phyloP scores from a whole-genome alignment of 1,284 basidiomycete genomes.

The Pulveroboletus sp. region DNA sequence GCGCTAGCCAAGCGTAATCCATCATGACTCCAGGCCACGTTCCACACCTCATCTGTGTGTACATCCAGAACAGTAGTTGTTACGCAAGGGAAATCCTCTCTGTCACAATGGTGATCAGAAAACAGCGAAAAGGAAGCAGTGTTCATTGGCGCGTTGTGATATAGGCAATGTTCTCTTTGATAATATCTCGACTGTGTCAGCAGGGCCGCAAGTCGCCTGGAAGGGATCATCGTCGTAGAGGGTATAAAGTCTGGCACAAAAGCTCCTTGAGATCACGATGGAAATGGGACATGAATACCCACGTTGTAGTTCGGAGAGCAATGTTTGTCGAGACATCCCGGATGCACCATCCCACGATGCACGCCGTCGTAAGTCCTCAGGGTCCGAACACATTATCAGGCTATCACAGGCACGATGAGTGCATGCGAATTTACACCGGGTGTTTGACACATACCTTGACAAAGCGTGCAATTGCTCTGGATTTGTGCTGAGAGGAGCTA shows the following conservation, averaged over 20 bases:
- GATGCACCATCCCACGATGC: constrained; percentile 89
- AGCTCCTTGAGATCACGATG: not conserved
- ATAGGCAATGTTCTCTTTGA: constrained; percentile 77
- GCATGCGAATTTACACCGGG: not conserved
- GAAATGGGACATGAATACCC: constrained; percentile 26
- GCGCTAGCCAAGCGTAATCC: constrained; percentile 84
- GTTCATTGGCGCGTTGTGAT: constrained; percentile 68
- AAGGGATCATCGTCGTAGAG: constrained; percentile 89
- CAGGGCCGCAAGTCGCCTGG: constrained; percentile 80
- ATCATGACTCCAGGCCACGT: constrained; percentile 90
- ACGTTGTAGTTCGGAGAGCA: constrained; percentile 86
- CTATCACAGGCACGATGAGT: constrained; percentile 39
- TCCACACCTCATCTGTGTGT: constrained; percentile 95
- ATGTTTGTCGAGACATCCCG: constrained; percentile 71
- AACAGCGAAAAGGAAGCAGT: constrained; percentile 75
- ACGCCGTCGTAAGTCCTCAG: constrained; percentile 77
- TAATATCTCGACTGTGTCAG: constrained; percentile 83
- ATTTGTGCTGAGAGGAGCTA: constrained; percentile 77
- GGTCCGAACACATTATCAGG: constrained; percentile 85
- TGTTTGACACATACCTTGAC: constrained; percentile 60
- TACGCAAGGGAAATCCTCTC: constrained; percentile 78
- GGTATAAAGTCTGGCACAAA: constrained; percentile 36
- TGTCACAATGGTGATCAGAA: constrained; percentile 80
- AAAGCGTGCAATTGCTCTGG: constrained; percentile 78
- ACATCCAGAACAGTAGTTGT: constrained; percentile 83